phyloP scores from a whole-genome alignment of 805 yeast species.

The Zygosaccharomyces kombuchaensis region DNA sequence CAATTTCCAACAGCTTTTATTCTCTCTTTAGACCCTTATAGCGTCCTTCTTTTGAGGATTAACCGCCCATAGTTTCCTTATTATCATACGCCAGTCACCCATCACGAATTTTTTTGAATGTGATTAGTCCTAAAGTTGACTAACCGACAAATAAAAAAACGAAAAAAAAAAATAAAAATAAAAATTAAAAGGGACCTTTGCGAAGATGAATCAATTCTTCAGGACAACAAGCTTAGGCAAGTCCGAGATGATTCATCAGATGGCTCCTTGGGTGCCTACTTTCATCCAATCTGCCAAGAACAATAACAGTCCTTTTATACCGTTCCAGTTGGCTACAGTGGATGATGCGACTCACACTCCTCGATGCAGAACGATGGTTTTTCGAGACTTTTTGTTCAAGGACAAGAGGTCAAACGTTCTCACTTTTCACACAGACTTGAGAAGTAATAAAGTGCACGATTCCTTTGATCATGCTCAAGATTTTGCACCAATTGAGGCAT shows the following conservation, averaged over 20 bases:
- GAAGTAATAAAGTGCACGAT: conserved; percentile 61
- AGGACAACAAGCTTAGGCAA: background rate
- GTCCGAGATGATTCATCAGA: conserved; percentile 34
- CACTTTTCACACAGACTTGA: conserved; percentile 64
- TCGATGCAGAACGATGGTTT: conserved; percentile 63
- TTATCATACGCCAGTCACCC: background rate
- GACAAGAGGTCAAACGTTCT: conserved; percentile 63
- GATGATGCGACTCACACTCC: conserved; percentile 50
- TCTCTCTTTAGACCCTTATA: too few species aligned
- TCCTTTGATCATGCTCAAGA: conserved; percentile 27
- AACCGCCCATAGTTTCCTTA: background rate
- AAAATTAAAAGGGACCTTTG: background rate
- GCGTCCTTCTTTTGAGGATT: background rate
- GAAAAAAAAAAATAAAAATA: too few species aligned
- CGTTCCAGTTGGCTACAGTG: conserved; percentile 68
- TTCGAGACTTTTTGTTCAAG: conserved; percentile 69
- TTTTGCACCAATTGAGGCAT: conserved; percentile 65
- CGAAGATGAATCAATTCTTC: background rate
- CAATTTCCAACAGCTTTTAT: too few species aligned
- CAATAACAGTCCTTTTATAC: conserved; percentile 46
- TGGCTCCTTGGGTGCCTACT: conserved; percentile 77
- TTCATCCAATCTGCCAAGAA: conserved; percentile 51
- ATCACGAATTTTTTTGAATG: background rate
- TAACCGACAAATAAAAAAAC: background rate
- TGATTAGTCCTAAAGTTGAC: background rate